A percentile compares a stretch with the other conserved stretches of the same genome.
Conservation (phyloP, 2,329 filamentous ascomycete genomes). For the Cladosporium colombiae region DNA sequence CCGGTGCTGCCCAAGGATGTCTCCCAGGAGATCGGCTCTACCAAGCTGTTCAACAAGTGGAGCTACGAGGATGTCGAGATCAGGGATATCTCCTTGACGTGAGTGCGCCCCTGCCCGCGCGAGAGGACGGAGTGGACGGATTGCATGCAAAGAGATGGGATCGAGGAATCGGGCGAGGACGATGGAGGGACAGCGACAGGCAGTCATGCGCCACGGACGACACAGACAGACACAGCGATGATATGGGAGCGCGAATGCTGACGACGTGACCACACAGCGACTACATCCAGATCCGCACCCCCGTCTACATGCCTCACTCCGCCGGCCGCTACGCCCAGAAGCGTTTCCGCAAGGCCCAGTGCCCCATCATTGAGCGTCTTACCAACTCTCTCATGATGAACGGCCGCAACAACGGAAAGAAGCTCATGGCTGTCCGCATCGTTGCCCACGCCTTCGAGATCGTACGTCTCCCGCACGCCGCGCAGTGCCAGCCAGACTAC, state of each 20-base stretch:
- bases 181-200: neutral
- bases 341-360: slow-evolving; percentile 99
- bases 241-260: slow-evolving; percentile 15
- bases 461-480: slow-evolving; percentile 62
- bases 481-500: slow-evolving; percentile 13
- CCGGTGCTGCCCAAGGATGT: slow-evolving; percentile 91
- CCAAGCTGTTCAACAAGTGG: slow-evolving; percentile 99
- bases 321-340: slow-evolving; percentile 98
- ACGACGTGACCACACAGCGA: slow-evolving; percentile 64
- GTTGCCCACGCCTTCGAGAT: slow-evolving; percentile 99
- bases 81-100: slow-evolving; percentile 99
- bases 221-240: slow-evolving; percentile 4
- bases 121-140: slow-evolving; percentile 20
- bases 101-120: slow-evolving; percentile 50
- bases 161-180: neutral
- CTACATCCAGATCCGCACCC: slow-evolving; percentile 99
- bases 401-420: slow-evolving; percentile 99
- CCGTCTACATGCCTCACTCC: slow-evolving; percentile 98
- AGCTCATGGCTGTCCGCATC: slow-evolving; percentile 99
- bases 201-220: neutral
- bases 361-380: slow-evolving; percentile 99
- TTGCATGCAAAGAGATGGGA: slow-evolving; percentile 14
- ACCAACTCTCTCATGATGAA: slow-evolving; percentile 99
- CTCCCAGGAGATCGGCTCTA: slow-evolving; percentile 80
- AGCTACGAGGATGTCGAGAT: slow-evolving; percentile 99